These are phyloP conservation scores for Chondrostereum purpureum DNA, from an alignment of 1,284 basidiomycete genomes.

Conservation along the genomic window DNA sequence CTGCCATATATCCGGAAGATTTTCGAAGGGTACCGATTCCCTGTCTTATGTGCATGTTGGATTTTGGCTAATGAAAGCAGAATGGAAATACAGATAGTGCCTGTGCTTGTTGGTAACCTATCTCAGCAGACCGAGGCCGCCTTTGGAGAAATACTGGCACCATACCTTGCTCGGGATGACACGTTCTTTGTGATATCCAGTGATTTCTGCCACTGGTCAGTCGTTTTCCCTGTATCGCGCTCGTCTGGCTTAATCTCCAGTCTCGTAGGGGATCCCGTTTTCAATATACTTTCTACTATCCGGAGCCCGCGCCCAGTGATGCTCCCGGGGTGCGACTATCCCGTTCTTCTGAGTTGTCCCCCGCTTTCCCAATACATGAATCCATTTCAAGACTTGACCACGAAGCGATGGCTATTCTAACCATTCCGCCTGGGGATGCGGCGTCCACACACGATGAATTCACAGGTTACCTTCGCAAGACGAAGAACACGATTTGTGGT, in stretches of 20 bases:
- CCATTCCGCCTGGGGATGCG: constrained; percentile 48
- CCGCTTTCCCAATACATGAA: constrained; percentile 53
- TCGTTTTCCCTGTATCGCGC: constrained; percentile 1
- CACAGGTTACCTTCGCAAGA: constrained; percentile 68
- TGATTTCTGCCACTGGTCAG: constrained; percentile 97
- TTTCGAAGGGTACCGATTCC: constrained; percentile 59
- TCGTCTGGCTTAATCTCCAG: constrained; percentile 5
- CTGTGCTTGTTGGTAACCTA: constrained; percentile 88
- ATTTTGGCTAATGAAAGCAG: too few species aligned
- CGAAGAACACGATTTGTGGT: constrained; percentile 96
- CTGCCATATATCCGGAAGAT: constrained; percentile 87
- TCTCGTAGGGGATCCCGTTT: constrained; percentile 79
- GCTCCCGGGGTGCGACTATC: constrained; percentile 47
- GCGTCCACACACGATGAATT: constrained; percentile 58
- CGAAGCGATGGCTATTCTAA: constrained; percentile 72
- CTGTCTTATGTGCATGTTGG: too few species aligned
- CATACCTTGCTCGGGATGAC: constrained; percentile 69
- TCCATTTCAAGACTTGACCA: constrained; percentile 75
- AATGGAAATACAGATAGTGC: constrained; percentile 75
- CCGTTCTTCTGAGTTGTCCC: constrained; percentile 30
- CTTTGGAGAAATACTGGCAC: constrained; percentile 72
- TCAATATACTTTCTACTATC: constrained; percentile 87
- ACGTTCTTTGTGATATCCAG: constrained; percentile 91
- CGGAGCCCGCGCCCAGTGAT: constrained; percentile 50
- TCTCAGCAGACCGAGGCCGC: constrained; percentile 48